These are phyloP conservation scores for Calocybe indica DNA, from an alignment of 768 basidiomycete genomes.

Conservation along the genomic window DNA sequence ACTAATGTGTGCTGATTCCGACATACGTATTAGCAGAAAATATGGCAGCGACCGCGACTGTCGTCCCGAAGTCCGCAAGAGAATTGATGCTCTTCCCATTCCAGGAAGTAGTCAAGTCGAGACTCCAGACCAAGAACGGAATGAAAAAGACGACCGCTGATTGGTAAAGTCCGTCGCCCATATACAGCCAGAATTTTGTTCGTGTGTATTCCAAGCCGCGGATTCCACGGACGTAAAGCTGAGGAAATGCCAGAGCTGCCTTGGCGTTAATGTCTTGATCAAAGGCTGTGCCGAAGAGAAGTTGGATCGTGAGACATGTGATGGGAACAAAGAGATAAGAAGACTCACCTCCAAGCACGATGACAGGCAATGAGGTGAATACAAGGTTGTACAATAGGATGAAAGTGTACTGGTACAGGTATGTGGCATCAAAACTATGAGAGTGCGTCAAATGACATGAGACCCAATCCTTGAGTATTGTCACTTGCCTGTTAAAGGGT, in stretches of 20 bases:
- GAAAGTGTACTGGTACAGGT: conserved; percentile 93
- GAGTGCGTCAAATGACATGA: conserved; percentile 11
- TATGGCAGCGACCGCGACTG: conserved; percentile 82
- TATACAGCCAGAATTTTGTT: conserved; percentile 89
- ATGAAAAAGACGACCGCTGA: conserved; percentile 84
- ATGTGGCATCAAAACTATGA: conserved; percentile 85
- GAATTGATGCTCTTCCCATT: conserved; percentile 76
- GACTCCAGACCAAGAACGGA: conserved; percentile 69
- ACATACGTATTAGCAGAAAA: conserved; percentile 87
- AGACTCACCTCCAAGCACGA: conserved; percentile 71
- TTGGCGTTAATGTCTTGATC: conserved; percentile 93
- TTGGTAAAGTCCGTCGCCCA: conserved; percentile 93
- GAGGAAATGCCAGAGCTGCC: conserved; percentile 88
- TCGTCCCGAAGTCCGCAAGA: conserved; percentile 87
- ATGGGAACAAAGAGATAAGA: neutral
- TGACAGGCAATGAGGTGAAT: conserved; percentile 93
- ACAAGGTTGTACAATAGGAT: conserved; percentile 86
- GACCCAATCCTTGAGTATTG: neutral
- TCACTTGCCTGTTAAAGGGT: conserved; percentile 73
- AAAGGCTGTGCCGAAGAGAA: conserved; percentile 49
- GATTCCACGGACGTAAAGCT: conserved; percentile 94
- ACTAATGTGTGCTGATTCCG: conserved; percentile 87
- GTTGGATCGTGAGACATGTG: conserved; percentile 3
- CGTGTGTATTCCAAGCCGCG: conserved; percentile 91
- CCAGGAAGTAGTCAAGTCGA: conserved; percentile 64